phyloP scores from a whole-genome alignment of 805 yeast species.

The Kluyveromyces siamensis region DNA sequence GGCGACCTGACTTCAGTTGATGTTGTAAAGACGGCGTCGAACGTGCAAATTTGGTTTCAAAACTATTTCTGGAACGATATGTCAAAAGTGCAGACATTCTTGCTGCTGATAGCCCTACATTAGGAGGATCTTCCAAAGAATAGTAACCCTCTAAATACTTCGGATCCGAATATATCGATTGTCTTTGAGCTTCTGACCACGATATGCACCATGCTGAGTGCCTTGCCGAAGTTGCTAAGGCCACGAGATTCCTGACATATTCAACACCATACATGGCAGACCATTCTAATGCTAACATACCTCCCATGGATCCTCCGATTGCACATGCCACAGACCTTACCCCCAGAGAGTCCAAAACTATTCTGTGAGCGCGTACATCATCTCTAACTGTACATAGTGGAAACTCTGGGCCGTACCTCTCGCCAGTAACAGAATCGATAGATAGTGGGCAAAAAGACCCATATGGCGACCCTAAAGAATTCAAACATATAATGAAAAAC shows the following conservation, averaged over 20 bases:
- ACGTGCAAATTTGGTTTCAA: conserved; percentile 89
- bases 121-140: conserved; percentile 68
- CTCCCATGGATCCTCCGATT: conserved; percentile 98
- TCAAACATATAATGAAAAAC: conserved; percentile 79
- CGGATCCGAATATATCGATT: conserved; percentile 91
- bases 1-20: conserved; percentile 24
- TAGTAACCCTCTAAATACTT: conserved; percentile 88
- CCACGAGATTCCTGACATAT: conserved; percentile 65
- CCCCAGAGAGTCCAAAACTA: conserved; percentile 70
- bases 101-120: conserved; percentile 86
- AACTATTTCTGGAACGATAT: conserved; percentile 84
- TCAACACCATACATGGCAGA: conserved; percentile 50
- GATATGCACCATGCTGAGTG: conserved; percentile 98
- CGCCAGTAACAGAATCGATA: conserved; percentile 64
- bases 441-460: conserved; percentile 92
- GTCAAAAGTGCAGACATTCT: conserved; percentile 94
- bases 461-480: conserved; percentile 93
- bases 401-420: conserved; percentile 86
- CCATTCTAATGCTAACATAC: conserved; percentile 91
- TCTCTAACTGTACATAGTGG: conserved; percentile 92
- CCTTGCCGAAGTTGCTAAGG: conserved; percentile 88
- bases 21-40: conserved; percentile 42
- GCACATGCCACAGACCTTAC: conserved; percentile 76
- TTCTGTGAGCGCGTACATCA: conserved; percentile 71
- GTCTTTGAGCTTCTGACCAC: conserved; percentile 98